Percentiles rank a stretch among this genome's conserved stretches.
Evolutionary conservation across 306 rosid species (phyloP).

Genomic region (Quercus agrifolia): DNA sequence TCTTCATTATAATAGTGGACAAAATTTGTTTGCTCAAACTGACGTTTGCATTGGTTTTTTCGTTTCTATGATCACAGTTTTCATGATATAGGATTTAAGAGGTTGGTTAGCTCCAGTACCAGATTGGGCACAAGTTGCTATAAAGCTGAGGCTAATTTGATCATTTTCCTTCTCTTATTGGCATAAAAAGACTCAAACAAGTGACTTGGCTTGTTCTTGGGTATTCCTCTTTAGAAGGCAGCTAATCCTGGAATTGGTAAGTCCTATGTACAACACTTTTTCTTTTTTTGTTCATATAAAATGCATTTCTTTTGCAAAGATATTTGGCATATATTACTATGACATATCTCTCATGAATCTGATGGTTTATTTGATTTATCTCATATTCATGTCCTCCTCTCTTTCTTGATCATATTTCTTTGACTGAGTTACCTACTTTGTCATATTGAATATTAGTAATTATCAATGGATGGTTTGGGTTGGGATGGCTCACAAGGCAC

Average conservation of each 20-base stretch:
- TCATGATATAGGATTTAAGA: conserved; percentile 36
- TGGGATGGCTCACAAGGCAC: conserved; percentile 48
- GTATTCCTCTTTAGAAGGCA: conserved; percentile 17
- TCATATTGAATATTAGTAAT: not conserved
- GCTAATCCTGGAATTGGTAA: conserved; percentile 45
- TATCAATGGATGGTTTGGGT: conserved; percentile 51
- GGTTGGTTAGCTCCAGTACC: conserved; percentile 20
- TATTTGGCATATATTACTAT: not conserved
- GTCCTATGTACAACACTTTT: not conserved
- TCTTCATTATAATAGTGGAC: conserved; percentile 27
- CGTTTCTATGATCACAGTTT: conserved; percentile 30
- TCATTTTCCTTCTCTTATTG: conserved; percentile 10
- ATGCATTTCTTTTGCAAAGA: not conserved
- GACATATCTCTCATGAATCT: too few relatives aligned
- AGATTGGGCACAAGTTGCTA: conserved; percentile 21
- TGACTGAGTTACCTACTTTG: conserved; percentile 24
- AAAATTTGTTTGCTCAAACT: conserved; percentile 40
- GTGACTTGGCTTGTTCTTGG: not conserved
- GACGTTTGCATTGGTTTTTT: conserved; percentile 41
- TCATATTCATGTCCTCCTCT: not conserved
- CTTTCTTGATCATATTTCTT: conserved; percentile 1
- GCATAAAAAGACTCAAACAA: not conserved
- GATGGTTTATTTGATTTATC: not conserved
- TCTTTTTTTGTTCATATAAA: not conserved
- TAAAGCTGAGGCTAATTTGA: conserved; percentile 29